Base-by-base conservation (phyloP, 352 stramenopile genomes). In the Phytophthora nicotianae region DNA sequence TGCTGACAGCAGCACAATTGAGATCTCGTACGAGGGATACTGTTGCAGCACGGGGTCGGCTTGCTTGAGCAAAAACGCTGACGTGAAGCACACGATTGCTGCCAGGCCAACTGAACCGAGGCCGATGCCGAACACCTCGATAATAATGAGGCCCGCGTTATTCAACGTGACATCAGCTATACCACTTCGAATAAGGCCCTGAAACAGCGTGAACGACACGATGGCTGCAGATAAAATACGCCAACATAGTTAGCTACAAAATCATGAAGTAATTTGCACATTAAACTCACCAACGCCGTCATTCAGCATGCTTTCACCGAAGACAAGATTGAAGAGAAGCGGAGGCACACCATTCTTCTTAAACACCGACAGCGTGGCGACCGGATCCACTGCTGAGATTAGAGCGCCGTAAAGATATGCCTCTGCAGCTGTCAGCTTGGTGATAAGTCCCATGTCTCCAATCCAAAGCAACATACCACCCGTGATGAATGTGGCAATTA, bases 261-360 rank as follows among this genome's bases (percentile, higher is more conserved):
- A 52, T 24, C 33, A 20, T 6, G n/a, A 26, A 58, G 49, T 32
- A 40, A 38, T 13, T n/a, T 45, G 9, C 1, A 77, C 52, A 83
- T 33, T 17, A 54, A 40, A 54, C 65, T 59, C 75, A 76, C 82
- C 86, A 26, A 98, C 89, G 50, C 91, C 93, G 62, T 98, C 96
- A 59, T 98, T 98, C 4, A 98, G 79, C 65, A 98, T 92, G 52
- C 84, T 97, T 73, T 98, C 96, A 33, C 96, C 96, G 74, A 98
- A 98, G 0, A 98, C 91, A 45, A 98, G 78, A 65, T 98, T 98
- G 67, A 98, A 98, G 5, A 98, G 72, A 20, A 95, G 76, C 14
- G 91, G 81, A 40, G 86, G 86, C 3, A 84, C 86, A 35, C 84
- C 81, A 45, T 92, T 91, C 50, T 95, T 96, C 77, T 97, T 96